Conservation (phyloP, 2,329 filamentous ascomycete species). For the Nemania serpens region DNA sequence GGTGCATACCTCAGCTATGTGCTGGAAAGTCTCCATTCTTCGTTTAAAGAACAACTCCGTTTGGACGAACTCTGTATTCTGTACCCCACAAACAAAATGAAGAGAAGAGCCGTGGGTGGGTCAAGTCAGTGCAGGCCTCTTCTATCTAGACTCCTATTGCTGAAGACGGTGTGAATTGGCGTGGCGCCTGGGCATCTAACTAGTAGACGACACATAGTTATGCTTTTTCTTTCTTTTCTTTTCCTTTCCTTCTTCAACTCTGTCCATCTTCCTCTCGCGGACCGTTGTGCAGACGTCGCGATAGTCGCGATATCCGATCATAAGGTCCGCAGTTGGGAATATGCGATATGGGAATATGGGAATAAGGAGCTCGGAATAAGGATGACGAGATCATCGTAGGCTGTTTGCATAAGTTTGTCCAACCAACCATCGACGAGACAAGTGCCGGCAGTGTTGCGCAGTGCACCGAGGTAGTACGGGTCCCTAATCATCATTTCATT, state of each 20-base stretch:
- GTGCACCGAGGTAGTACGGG: constrained; percentile 22
- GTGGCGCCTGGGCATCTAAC: neutral
- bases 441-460: constrained; percentile 14
- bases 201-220: too few relatives aligned
- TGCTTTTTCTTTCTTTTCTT: neutral
- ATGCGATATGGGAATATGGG: constrained; percentile 7
- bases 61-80: neutral
- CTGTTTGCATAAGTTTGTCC: constrained; percentile 22
- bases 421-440: constrained; percentile 11
- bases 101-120: neutral
- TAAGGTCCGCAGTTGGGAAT: constrained; percentile 8
- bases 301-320: constrained; percentile 16
- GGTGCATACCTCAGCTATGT: neutral
- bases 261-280: constrained; percentile 3
- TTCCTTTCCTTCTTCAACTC: neutral
- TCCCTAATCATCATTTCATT: constrained; percentile 1
- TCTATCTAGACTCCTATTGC: neutral
- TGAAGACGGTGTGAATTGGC: neutral
- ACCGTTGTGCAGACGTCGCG: too few relatives aligned
- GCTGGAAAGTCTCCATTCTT: neutral
- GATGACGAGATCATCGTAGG: constrained; percentile 6
- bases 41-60: constrained; percentile 3
- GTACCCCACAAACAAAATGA: constrained; percentile 11
- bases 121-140: neutral
- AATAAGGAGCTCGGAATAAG: neutral